Evolutionary conservation across 768 basidiomycete genomes (phyloP).

Genomic region (Suillus hirtellus): DNA sequence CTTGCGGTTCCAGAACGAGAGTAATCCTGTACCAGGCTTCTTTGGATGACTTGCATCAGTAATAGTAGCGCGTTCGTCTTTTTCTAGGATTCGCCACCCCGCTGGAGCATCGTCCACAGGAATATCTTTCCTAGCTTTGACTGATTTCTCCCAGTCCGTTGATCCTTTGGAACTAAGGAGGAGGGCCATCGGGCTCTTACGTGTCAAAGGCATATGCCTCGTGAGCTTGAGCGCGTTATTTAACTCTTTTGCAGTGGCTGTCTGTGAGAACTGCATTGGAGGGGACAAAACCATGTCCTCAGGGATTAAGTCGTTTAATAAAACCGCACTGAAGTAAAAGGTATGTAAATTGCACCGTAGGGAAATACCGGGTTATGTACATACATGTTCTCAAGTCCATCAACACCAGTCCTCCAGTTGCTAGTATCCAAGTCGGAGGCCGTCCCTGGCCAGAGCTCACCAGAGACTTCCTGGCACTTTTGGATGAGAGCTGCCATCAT

Average conservation of each 20-base stretch:
- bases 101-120: slow-evolving; percentile 54
- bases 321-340: slow-evolving; percentile 36
- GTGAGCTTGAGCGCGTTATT: slow-evolving; percentile 64
- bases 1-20: slow-evolving; percentile 71
- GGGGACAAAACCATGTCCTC: slow-evolving; percentile 51
- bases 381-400: slow-evolving; percentile 61
- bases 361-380: slow-evolving; percentile 29
- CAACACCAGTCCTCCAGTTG: slow-evolving; percentile 44
- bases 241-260: slow-evolving; percentile 58
- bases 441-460: slow-evolving; percentile 52
- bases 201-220: slow-evolving; percentile 53
- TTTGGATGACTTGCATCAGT: slow-evolving; percentile 44
- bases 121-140: slow-evolving; percentile 53
- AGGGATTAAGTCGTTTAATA: slow-evolving; percentile 49
- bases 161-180: slow-evolving; percentile 72
- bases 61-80: slow-evolving; percentile 37
- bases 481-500: slow-evolving; percentile 56
- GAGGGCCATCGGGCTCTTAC: slow-evolving; percentile 66
- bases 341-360: slow-evolving; percentile 9
- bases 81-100: slow-evolving; percentile 74
- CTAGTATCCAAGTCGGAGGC: slow-evolving; percentile 21
- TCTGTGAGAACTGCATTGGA: slow-evolving; percentile 50
- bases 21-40: slow-evolving; percentile 54
- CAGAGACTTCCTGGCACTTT: slow-evolving; percentile 52
- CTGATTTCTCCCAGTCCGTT: slow-evolving; percentile 70